A percentile compares a stretch with the other conserved stretches of the same genome.
Conservation (phyloP, 345 rosid species). For the Linum lewisii region DNA sequence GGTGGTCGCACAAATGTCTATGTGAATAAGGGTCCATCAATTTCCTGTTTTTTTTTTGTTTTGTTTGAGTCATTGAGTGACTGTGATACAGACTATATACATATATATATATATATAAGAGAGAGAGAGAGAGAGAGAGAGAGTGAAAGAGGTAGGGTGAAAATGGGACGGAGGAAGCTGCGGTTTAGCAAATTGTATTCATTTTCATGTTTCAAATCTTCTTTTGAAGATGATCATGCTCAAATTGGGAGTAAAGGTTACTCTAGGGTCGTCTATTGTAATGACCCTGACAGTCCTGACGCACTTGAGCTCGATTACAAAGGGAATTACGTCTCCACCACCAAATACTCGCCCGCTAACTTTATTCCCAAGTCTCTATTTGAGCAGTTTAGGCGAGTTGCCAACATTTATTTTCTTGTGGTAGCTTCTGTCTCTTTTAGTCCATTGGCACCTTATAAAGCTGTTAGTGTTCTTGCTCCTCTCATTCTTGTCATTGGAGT, state of each 20-base stretch:
- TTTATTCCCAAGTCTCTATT: constrained; percentile 92
- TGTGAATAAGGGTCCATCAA: background rate
- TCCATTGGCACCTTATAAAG: constrained; percentile 76
- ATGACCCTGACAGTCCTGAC: constrained; percentile 62
- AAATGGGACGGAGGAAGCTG: constrained; percentile 34
- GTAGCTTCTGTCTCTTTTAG: constrained; percentile 81
- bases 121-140: background rate
- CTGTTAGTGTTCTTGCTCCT: constrained; percentile 64
- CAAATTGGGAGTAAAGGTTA: constrained; percentile 63
- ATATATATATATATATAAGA: no score
- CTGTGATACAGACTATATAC: no score
- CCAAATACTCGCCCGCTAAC: constrained; percentile 62
- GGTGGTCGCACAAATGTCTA: background rate
- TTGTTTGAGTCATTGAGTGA: no score
- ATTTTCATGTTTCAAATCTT: constrained; percentile 43
- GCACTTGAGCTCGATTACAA: constrained; percentile 45
- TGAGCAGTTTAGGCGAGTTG: constrained; percentile 97
- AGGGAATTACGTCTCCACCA: constrained; percentile 80
- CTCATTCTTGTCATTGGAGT: constrained; percentile 72
- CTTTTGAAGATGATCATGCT: constrained; percentile 33
- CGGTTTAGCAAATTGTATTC: constrained; percentile 51
- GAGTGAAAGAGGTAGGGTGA: constrained; percentile 1
- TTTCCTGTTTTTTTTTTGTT: background rate
- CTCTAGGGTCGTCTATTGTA: constrained; percentile 81
- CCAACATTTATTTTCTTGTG: constrained; percentile 78